phyloP scores from a whole-genome alignment of 768 basidiomycete species.

The Podaxis sp. region DNA sequence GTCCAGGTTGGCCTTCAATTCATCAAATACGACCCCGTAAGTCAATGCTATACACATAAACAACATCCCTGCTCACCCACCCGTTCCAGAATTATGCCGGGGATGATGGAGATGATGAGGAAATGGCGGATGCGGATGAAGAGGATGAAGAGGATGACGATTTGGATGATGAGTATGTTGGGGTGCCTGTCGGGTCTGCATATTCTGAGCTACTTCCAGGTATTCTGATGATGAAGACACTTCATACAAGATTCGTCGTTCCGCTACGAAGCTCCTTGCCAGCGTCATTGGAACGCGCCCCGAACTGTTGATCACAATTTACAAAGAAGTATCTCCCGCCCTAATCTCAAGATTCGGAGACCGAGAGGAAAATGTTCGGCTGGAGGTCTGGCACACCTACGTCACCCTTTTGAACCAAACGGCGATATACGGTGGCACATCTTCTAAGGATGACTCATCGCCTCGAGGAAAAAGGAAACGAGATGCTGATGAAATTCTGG shows the following conservation, averaged over 20 bases:
- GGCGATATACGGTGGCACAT: conserved; percentile 65
- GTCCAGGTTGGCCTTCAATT: conserved; percentile 68
- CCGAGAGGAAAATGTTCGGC: conserved; percentile 89
- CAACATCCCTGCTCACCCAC: not conserved
- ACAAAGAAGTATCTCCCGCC: conserved; percentile 81
- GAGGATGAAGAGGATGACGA: conserved; percentile 81
- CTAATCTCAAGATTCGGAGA: conserved; percentile 91
- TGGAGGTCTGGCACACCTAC: conserved; percentile 92
- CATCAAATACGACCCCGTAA: conserved; percentile 92
- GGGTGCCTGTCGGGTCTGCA: not conserved
- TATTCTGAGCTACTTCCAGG: conserved; percentile 32
- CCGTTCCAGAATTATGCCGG: conserved; percentile 46
- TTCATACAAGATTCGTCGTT: conserved; percentile 95
- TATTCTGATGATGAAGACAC: conserved; percentile 98
- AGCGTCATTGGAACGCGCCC: conserved; percentile 88
- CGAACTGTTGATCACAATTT: conserved; percentile 75
- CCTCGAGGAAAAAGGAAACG: conserved; percentile 72
- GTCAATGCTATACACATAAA: conserved; percentile 18
- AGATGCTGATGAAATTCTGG: conserved; percentile 64
- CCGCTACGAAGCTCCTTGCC: conserved; percentile 84
- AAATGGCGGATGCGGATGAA: conserved; percentile 65
- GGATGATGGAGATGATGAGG: conserved; percentile 44
- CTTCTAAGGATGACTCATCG: conserved; percentile 44
- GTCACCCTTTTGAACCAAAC: conserved; percentile 81
- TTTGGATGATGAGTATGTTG: conserved; percentile 72